Conservation (phyloP, 805 yeast genomes). For the Metschnikowia continentalis region DNA sequence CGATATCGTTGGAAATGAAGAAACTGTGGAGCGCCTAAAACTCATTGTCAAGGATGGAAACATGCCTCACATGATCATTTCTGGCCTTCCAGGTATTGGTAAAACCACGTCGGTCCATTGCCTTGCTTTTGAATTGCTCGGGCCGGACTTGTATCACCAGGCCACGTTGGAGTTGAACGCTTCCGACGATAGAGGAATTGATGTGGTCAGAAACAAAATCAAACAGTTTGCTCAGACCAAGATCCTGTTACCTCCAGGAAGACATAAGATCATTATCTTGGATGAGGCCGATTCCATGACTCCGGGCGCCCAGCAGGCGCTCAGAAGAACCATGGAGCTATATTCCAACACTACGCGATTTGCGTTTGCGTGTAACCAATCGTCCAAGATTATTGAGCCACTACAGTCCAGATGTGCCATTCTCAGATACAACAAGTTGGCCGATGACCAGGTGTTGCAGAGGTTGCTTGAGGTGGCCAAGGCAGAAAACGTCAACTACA, state of each 20-base stretch:
- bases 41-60: conserved; percentile 90
- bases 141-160: conserved; percentile 58
- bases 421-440: conserved; percentile 72
- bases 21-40: conserved; percentile 78
- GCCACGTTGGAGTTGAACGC: conserved; percentile 94
- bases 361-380: conserved; percentile 97
- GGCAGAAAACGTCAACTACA: conserved; percentile 67
- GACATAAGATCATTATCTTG: conserved; percentile 87
- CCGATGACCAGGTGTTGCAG: conserved; percentile 80
- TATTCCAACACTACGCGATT: conserved; percentile 94
- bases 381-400: conserved; percentile 93
- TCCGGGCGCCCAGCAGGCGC: conserved; percentile 93
- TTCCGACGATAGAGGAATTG: conserved; percentile 96
- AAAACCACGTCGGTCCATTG: conserved; percentile 93
- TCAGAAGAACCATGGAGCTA: conserved; percentile 91
- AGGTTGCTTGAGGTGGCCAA: conserved; percentile 69
- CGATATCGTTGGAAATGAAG: conserved; percentile 92
- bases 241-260: conserved; percentile 79
- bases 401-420: conserved; percentile 95
- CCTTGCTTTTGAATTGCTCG: conserved; percentile 79
- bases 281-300: conserved; percentile 98
- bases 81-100: conserved; percentile 97
- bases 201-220: conserved; percentile 88
- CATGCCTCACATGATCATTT: conserved; percentile 93
- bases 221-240: conserved; percentile 95